These are phyloP conservation scores for Lasiosphaeriaceae sp. DNA, from an alignment of 495 filamentous ascomycete genomes.

Conservation along the genomic window DNA sequence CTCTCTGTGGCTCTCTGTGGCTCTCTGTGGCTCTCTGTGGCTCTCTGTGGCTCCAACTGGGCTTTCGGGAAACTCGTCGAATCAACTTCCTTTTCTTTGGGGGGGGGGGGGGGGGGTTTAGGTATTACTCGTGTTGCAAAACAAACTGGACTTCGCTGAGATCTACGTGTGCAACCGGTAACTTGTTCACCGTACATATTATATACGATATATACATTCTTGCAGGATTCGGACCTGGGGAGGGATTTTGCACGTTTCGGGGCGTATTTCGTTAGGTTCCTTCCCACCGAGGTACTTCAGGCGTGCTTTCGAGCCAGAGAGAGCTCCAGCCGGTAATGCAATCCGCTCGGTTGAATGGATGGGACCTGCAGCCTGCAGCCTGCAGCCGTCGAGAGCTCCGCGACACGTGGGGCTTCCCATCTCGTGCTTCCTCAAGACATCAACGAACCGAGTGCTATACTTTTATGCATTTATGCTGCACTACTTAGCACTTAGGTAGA, in stretches of 20 bases:
- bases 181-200: too few species aligned
- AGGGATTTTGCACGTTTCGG: not conserved
- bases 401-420: not conserved
- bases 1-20: too few species aligned
- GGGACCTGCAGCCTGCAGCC: not conserved
- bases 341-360: conserved; percentile 5
- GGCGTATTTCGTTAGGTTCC: not conserved
- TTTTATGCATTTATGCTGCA: too few species aligned
- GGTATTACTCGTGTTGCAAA: too few species aligned
- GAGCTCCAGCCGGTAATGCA: not conserved
- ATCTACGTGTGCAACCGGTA: too few species aligned
- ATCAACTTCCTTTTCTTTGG: not conserved
- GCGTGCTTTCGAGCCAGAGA: not conserved
- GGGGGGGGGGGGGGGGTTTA: too few species aligned
- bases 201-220: not conserved
- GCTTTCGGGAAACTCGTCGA: not conserved
- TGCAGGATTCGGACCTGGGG: too few species aligned
- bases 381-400: not conserved
- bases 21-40: too few species aligned
- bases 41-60: not conserved
- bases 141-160: too few species aligned
- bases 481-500: too few species aligned
- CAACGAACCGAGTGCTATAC: too few species aligned
- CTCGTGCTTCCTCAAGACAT: not conserved
- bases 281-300: conserved; percentile 2